phyloP scores from a whole-genome alignment of 208 protist genomes.

The Leptomonas seymouri region DNA sequence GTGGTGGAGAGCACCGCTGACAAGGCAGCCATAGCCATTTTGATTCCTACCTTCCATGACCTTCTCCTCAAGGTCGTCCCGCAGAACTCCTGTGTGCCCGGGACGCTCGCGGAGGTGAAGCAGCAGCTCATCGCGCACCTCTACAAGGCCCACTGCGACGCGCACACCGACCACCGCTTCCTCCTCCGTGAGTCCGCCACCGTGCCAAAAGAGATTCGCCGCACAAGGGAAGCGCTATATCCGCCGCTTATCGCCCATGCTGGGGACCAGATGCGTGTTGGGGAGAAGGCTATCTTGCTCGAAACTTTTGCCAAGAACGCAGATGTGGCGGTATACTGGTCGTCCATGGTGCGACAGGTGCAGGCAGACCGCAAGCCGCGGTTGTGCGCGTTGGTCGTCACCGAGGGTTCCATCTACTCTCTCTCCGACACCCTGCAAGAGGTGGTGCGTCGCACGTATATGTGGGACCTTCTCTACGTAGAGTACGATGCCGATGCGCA shows the following conservation, averaged over 20 bases:
- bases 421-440: slow-evolving; percentile 41
- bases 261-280: slow-evolving; percentile 27
- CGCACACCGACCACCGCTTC: slow-evolving; percentile 41
- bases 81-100: slow-evolving; percentile 31
- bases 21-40: slow-evolving; percentile 38
- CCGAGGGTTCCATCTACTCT: slow-evolving; percentile 54
- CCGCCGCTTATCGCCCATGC: slow-evolving; percentile 23
- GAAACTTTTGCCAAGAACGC: slow-evolving; percentile 46
- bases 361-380: slow-evolving; percentile 36
- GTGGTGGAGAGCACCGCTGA: slow-evolving; percentile 54
- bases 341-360: slow-evolving; percentile 46
- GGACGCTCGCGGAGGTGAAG: slow-evolving; percentile 42
- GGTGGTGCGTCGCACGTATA: slow-evolving; percentile 39
- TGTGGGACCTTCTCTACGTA: slow-evolving; percentile 39
- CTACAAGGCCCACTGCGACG: slow-evolving; percentile 41
- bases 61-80: slow-evolving; percentile 48
- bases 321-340: slow-evolving; percentile 57
- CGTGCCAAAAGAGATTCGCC: slow-evolving; percentile 43
- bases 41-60: slow-evolving; percentile 72
- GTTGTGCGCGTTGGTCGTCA: slow-evolving; percentile 48
- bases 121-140: slow-evolving; percentile 68
- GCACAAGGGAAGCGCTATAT: slow-evolving; percentile 46
- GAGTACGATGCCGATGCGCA: slow-evolving; percentile 56
- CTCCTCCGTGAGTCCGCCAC: slow-evolving; percentile 41
- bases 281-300: slow-evolving; percentile 31